Evolutionary conservation across 169 alveolate species (phyloP).

Genomic region (Amoebophrya sp.): DNA sequence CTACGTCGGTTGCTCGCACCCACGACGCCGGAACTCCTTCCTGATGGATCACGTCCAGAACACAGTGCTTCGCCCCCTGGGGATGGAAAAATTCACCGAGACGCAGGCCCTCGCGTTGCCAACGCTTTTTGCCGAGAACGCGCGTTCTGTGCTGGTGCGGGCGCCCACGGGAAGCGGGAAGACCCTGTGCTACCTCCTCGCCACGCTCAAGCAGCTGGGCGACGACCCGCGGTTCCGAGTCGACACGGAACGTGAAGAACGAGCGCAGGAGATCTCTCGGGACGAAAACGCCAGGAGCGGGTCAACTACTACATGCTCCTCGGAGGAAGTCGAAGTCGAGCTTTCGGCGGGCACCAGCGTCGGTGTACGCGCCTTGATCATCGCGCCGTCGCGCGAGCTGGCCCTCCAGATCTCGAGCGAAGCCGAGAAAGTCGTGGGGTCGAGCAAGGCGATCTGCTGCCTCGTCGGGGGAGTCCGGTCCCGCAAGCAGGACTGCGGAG

Average conservation of each 20-base stretch:
- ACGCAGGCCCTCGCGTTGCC: not conserved
- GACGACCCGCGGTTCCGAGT: too few species aligned
- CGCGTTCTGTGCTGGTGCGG: conserved; percentile 54
- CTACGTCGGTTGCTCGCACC: too few species aligned
- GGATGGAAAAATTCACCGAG: not conserved
- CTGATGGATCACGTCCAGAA: too few species aligned
- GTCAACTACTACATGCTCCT: too few species aligned
- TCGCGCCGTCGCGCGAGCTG: conserved; percentile 85
- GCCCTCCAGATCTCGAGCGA: conserved; percentile 70
- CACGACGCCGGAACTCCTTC: too few species aligned
- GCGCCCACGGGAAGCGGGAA: conserved; percentile 90
- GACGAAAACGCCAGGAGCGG: too few species aligned
- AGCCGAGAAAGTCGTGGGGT: conserved; percentile 68
- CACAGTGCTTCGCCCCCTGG: not conserved
- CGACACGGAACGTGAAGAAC: too few species aligned
- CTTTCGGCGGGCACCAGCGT: too few species aligned
- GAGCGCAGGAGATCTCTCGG: too few species aligned
- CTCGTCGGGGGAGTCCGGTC: conserved; percentile 82
- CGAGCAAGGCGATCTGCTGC: conserved; percentile 62
- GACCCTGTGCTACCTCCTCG: conserved; percentile 67
- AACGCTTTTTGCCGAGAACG: not conserved
- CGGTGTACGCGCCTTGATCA: conserved; percentile 62
- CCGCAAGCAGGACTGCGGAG: conserved; percentile 67
- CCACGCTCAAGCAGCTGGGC: conserved; percentile 59
- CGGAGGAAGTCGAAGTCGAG: too few species aligned